phyloP scores from a whole-genome alignment of 345 rosid species.

The Corchorus olitorius region DNA sequence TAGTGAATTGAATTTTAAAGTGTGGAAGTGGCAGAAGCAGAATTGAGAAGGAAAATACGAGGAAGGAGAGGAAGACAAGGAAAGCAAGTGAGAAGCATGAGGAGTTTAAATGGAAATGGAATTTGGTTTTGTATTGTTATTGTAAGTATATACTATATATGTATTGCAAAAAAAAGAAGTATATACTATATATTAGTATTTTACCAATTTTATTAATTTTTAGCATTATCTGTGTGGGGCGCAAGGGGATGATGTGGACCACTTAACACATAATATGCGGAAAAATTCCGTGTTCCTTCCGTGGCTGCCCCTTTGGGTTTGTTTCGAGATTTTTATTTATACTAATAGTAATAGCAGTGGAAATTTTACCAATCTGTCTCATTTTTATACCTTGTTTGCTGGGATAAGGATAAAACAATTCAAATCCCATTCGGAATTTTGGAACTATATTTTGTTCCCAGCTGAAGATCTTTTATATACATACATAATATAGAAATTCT shows the following conservation, averaged over 20 bases:
- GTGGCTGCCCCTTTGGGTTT: neutral
- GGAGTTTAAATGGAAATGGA: neutral
- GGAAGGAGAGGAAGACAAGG: constrained; percentile 7
- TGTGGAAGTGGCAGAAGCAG: constrained; percentile 4
- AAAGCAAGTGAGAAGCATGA: neutral
- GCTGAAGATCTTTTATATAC: too few species aligned
- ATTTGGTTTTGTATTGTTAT: too few species aligned
- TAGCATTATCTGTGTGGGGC: neutral
- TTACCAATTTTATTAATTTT: too few species aligned
- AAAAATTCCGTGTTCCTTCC: constrained; percentile 11
- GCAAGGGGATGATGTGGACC: neutral
- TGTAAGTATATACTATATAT: too few species aligned
- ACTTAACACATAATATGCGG: neutral
- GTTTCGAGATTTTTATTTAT: neutral
- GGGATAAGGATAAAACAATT: too few species aligned
- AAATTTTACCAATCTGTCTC: constrained; percentile 1
- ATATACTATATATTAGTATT: too few species aligned
- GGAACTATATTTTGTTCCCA: too few species aligned
- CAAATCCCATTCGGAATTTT: too few species aligned
- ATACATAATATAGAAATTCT: too few species aligned
- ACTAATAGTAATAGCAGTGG: too few species aligned
- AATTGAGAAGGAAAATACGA: constrained; percentile 13
- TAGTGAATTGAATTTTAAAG: neutral
- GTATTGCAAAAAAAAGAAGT: too few species aligned
- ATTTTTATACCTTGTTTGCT: too few species aligned